Conservation (phyloP, 164 flowering plant genomes). For the Echeveria elegans region DNA sequence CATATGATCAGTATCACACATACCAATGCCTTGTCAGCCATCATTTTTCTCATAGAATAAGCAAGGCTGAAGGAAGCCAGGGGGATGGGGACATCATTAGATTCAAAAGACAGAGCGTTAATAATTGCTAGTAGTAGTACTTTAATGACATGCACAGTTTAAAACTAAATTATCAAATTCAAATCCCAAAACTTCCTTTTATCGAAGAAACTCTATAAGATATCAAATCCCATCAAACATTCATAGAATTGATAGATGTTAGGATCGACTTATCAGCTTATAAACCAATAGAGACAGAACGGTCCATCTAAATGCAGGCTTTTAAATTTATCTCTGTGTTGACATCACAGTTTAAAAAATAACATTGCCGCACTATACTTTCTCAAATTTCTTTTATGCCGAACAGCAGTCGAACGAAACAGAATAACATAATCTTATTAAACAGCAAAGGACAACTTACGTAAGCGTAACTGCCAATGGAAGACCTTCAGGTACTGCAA, state of each 20-base stretch:
- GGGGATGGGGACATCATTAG: constrained; percentile 7
- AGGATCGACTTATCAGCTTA: too few relatives aligned
- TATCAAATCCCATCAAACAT: too few relatives aligned
- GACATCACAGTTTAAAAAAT: background rate
- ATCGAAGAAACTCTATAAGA: background rate
- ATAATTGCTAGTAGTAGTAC: background rate
- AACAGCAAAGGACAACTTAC: constrained; percentile 34
- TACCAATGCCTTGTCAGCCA: constrained; percentile 96
- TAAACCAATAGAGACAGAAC: background rate
- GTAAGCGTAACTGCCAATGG: constrained; percentile 95
- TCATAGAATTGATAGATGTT: too few relatives aligned
- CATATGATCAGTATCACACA: constrained; percentile 9
- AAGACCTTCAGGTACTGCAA: constrained; percentile 99
- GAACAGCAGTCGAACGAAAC: too few relatives aligned
- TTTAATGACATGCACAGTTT: background rate
- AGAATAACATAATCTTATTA: background rate
- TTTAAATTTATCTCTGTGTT: too few relatives aligned
- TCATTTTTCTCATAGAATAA: constrained; percentile 98
- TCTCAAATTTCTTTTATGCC: background rate
- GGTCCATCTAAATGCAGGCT: background rate
- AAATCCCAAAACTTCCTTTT: background rate
- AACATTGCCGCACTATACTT: background rate
- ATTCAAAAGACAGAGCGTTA: background rate
- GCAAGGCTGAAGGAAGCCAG: constrained; percentile 66
- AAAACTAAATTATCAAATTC: background rate